These are phyloP conservation scores for Russula earlei DNA, from an alignment of 768 basidiomycete genomes.

Conservation along the genomic window DNA sequence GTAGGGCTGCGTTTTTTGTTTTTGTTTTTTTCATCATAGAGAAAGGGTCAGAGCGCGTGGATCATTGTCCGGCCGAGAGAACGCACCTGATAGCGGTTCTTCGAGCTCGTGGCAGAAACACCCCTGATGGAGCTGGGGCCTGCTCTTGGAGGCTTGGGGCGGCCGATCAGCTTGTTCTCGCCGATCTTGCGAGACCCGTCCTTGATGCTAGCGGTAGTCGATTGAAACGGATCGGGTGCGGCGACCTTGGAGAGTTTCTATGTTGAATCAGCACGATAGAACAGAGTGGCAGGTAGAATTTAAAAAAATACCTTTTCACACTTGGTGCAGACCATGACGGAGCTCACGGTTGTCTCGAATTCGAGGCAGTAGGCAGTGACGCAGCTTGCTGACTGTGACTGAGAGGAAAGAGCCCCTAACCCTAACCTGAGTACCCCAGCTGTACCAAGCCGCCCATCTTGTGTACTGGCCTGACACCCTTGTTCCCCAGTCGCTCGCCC, in stretches of 20 bases:
- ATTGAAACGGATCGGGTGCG: slow-evolving; percentile 78
- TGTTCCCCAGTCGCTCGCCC: too few relatives aligned
- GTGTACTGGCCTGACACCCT: too few relatives aligned
- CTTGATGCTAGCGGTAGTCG: slow-evolving; percentile 66
- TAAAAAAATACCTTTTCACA: slow-evolving; percentile 51
- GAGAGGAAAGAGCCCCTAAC: too few relatives aligned
- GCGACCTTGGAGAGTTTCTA: slow-evolving; percentile 89
- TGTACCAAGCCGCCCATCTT: too few relatives aligned
- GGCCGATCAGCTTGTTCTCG: slow-evolving; percentile 72
- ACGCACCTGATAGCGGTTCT: slow-evolving; percentile 68
- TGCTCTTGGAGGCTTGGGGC: slow-evolving; percentile 31
- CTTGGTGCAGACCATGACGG: slow-evolving; percentile 76
- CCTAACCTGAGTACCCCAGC: too few relatives aligned
- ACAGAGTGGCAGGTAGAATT: slow-evolving; percentile 1
- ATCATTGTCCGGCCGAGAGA: slow-evolving; percentile 3
- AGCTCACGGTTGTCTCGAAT: background rate
- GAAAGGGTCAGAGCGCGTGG: slow-evolving; percentile 16
- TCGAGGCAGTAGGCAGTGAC: background rate
- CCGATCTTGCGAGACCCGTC: slow-evolving; percentile 73
- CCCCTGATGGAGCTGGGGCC: slow-evolving; percentile 15
- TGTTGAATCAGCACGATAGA: slow-evolving; percentile 21
- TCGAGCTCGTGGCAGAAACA: slow-evolving; percentile 42
- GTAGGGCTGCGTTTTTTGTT: slow-evolving; percentile 55
- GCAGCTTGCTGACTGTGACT: background rate
- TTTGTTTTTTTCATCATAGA: too few relatives aligned